Evolutionary conservation across 345 rosid genomes (phyloP).

Genomic region (Clausena lansium): DNA sequence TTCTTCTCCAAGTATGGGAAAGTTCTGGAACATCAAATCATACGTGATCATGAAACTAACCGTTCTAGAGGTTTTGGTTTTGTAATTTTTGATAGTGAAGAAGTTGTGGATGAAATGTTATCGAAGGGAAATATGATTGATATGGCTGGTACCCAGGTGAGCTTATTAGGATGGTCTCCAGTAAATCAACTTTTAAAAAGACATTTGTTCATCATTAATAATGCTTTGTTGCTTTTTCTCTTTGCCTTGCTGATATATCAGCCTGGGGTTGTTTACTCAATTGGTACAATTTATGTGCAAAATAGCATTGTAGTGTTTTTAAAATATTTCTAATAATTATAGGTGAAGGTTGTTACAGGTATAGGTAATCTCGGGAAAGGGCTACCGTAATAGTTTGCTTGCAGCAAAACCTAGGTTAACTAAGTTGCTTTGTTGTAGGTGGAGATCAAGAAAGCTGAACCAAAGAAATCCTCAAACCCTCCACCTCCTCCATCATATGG

Average conservation of each 20-base stretch:
- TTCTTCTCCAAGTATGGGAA: conserved; percentile 81
- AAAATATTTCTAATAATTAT: conserved; percentile 6
- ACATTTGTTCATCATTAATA: neutral
- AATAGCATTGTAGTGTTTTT: neutral
- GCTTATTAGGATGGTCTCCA: conserved; percentile 32
- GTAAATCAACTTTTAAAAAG: conserved; percentile 22
- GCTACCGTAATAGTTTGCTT: conserved; percentile 39
- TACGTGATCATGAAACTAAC: conserved; percentile 87
- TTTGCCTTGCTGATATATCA: neutral
- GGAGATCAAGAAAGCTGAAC: conserved; percentile 99
- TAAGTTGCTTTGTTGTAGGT: conserved; percentile 98
- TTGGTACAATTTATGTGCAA: neutral
- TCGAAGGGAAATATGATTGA: conserved; percentile 91
- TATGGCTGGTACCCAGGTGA: conserved; percentile 93
- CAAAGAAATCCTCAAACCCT: conserved; percentile 95
- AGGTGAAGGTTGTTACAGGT: conserved; percentile 41
- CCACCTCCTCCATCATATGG: conserved; percentile 75
- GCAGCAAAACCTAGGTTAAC: conserved; percentile 78
- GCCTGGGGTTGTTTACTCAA: neutral
- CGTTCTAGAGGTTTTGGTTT: conserved; percentile 93
- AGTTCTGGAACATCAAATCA: conserved; percentile 83
- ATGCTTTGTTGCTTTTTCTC: neutral
- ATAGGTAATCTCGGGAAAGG: conserved; percentile 36
- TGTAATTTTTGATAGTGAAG: conserved; percentile 82
- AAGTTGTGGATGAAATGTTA: conserved; percentile 74